phyloP scores from a whole-genome alignment of 1,284 basidiomycete species.

The Microbotryomycetes sp. region DNA sequence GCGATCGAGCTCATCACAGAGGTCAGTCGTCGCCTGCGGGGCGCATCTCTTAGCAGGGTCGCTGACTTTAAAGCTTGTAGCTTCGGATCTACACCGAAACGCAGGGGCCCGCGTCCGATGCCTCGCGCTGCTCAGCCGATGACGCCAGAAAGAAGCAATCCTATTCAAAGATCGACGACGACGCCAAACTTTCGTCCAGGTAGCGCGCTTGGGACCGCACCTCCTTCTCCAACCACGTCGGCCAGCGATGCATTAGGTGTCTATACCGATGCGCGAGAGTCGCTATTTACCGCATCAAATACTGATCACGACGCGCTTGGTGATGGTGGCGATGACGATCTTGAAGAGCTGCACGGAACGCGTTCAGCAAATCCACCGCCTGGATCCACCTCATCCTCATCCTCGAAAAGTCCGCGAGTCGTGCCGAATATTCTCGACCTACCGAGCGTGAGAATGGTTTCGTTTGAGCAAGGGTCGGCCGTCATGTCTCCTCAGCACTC shows the following conservation, averaged over 20 bases:
- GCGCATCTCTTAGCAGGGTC: not conserved
- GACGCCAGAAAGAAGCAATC: not conserved
- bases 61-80: not conserved
- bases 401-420: not conserved
- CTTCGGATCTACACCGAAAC: not conserved
- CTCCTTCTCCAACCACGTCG: not conserved
- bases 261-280: not conserved
- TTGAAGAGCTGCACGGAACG: not conserved
- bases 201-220: not conserved
- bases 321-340: not conserved
- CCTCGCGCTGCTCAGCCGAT: not conserved
- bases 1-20: not conserved
- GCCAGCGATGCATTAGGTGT: not conserved
- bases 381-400: not conserved
- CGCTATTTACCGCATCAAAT: not conserved
- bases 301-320: not conserved
- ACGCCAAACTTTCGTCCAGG: not conserved
- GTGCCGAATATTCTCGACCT: not conserved
- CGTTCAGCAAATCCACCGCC: not conserved
- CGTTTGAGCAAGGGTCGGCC: not conserved
- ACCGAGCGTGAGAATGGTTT: not conserved
- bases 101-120: not conserved
- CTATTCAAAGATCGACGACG: not conserved
- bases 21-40: not conserved
- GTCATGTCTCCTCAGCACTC: not conserved